These are phyloP conservation scores for Amaranthus palmeri DNA, from an alignment of 148 eudicot species.

Conservation along the genomic window DNA sequence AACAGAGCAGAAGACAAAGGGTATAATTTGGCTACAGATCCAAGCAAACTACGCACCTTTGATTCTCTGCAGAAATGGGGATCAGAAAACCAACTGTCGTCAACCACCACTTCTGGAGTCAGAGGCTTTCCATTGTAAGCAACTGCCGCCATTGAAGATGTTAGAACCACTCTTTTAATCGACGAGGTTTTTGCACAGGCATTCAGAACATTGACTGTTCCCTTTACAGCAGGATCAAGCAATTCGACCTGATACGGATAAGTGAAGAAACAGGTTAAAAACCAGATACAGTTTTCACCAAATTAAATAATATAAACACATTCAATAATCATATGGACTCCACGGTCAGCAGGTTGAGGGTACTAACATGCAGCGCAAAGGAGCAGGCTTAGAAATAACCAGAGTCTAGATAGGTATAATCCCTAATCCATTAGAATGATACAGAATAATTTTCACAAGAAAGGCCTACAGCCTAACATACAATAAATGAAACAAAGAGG, in stretches of 20 bases:
- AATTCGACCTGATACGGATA: constrained; percentile 34
- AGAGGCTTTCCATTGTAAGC: constrained; percentile 28
- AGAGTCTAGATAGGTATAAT: not conserved
- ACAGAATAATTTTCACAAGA: no score
- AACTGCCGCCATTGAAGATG: constrained; percentile 56
- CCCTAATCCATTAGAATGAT: no score
- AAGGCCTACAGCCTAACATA: not conserved
- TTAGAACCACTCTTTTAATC: constrained; percentile 45
- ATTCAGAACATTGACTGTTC: constrained; percentile 49
- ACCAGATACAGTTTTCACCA: no score
- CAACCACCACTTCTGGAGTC: constrained; percentile 37
- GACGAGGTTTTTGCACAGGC: constrained; percentile 43
- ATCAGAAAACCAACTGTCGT: constrained; percentile 49
- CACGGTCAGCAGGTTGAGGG: no score
- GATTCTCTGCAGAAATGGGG: constrained; percentile 32
- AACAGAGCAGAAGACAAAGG: not conserved
- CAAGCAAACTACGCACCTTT: constrained; percentile 31
- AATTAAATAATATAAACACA: no score
- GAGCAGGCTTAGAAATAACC: not conserved
- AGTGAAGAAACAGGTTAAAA: not conserved
- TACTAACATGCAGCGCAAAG: no score
- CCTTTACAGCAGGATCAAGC: constrained; percentile 59
- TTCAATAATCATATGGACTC: no score
- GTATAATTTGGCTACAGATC: not conserved
- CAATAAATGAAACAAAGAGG: not conserved